Evolutionary conservation across 305 asterid genomes (phyloP).

Genomic region (Solanum hybrid): DNA sequence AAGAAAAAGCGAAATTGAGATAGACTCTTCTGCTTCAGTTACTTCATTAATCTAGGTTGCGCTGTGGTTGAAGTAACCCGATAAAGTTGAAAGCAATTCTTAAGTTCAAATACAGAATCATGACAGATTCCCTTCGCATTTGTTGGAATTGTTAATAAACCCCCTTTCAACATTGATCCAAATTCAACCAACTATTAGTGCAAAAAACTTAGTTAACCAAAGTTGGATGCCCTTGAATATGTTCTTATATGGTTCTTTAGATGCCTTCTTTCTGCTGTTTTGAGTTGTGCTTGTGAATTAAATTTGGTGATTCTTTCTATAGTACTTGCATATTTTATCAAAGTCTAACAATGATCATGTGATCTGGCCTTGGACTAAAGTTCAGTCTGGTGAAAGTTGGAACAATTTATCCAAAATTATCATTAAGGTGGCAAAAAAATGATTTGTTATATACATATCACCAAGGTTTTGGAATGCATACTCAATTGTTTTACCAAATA

Average conservation of each 20-base stretch:
- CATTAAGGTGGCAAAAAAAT: background rate
- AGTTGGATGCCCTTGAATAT: background rate
- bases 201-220: background rate
- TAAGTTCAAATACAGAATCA: too few relatives aligned
- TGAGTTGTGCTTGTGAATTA: background rate
- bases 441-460: background rate
- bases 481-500: background rate
- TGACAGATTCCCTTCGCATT: too few relatives aligned
- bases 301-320: background rate
- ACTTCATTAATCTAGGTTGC: background rate
- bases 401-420: background rate
- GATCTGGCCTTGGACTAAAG: background rate
- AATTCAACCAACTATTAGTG: background rate
- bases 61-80: background rate
- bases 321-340: background rate
- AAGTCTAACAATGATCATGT: background rate
- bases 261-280: background rate
- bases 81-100: background rate
- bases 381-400: background rate
- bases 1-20: slow-evolving; percentile 35
- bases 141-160: too few relatives aligned
- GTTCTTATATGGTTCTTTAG: background rate
- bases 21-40: background rate
- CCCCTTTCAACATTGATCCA: background rate
- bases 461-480: background rate